Conservation (phyloP, 805 yeast genomes). For the Saccharomyces paradoxus region DNA sequence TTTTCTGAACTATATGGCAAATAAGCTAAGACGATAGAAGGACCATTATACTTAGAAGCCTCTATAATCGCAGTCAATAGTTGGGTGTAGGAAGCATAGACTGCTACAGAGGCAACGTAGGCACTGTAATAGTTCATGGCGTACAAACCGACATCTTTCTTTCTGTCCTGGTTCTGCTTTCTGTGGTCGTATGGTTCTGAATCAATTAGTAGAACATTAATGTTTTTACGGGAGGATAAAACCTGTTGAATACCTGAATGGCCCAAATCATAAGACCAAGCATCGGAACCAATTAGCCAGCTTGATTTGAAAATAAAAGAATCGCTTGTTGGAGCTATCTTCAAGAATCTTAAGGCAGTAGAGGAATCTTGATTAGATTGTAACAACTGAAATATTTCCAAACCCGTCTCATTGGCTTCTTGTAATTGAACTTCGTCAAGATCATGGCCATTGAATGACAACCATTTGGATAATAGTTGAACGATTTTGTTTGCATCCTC, state of each 20-base stretch:
- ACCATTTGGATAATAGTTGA: slow-evolving; percentile 62
- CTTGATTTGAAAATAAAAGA: slow-evolving; percentile 42
- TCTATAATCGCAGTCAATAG: slow-evolving; percentile 80
- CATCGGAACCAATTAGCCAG: slow-evolving; percentile 91
- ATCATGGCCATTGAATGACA: slow-evolving; percentile 40
- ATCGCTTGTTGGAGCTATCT: slow-evolving; percentile 31
- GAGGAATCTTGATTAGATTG: slow-evolving; percentile 34
- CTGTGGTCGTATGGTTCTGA: slow-evolving; percentile 57
- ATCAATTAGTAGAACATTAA: slow-evolving; percentile 81
- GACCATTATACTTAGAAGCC: slow-evolving; percentile 85
- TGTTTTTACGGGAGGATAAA: slow-evolving; percentile 61
- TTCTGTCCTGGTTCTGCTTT: slow-evolving; percentile 34
- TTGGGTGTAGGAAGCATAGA: slow-evolving; percentile 89
- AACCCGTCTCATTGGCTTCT: slow-evolving; percentile 27
- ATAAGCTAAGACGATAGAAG: slow-evolving; percentile 84
- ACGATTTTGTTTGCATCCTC: slow-evolving; percentile 41
- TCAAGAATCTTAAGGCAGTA: slow-evolving; percentile 39
- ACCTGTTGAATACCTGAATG: slow-evolving; percentile 85
- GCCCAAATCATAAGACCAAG: slow-evolving; percentile 93
- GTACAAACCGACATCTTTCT: slow-evolving; percentile 85
- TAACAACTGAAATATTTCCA: slow-evolving; percentile 33
- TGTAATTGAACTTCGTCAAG: slow-evolving; percentile 21
- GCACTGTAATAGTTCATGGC: slow-evolving; percentile 89
- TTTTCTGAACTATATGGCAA: slow-evolving; percentile 64
- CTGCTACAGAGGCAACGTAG: slow-evolving; percentile 90